phyloP scores from a whole-genome alignment of 129 eudicot genomes.

The Ambrosia trifida region DNA sequence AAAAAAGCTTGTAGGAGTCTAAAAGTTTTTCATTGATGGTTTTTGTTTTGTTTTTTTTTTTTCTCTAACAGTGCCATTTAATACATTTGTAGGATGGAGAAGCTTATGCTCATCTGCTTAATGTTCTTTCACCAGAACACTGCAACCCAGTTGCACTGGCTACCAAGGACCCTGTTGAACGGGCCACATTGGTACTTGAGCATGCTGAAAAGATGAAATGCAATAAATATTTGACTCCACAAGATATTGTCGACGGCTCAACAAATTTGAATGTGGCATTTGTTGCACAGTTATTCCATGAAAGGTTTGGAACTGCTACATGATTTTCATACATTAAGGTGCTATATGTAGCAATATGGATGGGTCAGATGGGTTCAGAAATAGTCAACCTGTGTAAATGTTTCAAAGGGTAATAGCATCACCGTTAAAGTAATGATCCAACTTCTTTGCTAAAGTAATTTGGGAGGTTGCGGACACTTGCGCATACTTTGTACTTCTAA shows the following conservation, averaged over 20 bases:
- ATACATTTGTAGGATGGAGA: slow-evolving; percentile 74
- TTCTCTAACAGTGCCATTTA: slow-evolving; percentile 10
- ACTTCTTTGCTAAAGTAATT: background rate
- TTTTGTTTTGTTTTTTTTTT: background rate
- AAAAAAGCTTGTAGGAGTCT: background rate
- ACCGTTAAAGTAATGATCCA: too few relatives aligned
- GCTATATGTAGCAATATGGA: slow-evolving; percentile 11
- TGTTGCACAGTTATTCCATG: slow-evolving; percentile 89
- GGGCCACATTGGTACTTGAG: slow-evolving; percentile 87
- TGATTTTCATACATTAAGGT: slow-evolving; percentile 1
- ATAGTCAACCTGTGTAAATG: background rate
- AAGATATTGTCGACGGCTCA: slow-evolving; percentile 87
- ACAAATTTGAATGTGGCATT: slow-evolving; percentile 85
- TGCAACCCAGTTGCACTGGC: slow-evolving; percentile 76
- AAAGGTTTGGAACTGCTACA: slow-evolving; percentile 48
- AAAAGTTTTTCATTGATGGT: background rate
- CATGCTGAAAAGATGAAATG: slow-evolving; percentile 96
- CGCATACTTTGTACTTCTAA: background rate
- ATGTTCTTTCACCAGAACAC: slow-evolving; percentile 98
- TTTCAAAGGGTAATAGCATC: slow-evolving; percentile 1
- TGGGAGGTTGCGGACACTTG: background rate
- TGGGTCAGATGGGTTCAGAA: background rate
- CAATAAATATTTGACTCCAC: slow-evolving; percentile 76
- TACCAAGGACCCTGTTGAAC: slow-evolving; percentile 68
- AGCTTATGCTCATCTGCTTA: slow-evolving; percentile 95